Conservation (phyloP, 345 rosid species). For the Mercurialis annua region DNA sequence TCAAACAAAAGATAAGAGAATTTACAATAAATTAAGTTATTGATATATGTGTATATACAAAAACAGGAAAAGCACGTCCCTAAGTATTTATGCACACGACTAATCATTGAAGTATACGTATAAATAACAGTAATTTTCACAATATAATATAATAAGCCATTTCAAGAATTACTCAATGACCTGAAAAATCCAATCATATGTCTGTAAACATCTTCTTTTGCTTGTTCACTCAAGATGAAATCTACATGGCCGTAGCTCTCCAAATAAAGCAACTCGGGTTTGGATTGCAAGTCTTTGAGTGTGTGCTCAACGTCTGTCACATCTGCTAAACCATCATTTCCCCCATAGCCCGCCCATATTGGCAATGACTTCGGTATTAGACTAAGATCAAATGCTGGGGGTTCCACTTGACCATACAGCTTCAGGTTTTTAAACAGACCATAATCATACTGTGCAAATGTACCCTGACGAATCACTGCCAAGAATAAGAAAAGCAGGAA, state of each 20-base stretch:
- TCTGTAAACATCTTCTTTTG: slow-evolving; percentile 55
- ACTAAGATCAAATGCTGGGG: slow-evolving; percentile 66
- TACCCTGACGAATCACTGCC: slow-evolving; percentile 91
- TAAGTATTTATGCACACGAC: slow-evolving; percentile 20
- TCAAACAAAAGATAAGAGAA: no score
- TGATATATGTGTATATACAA: not conserved
- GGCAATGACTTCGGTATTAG: slow-evolving; percentile 66
- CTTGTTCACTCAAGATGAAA: slow-evolving; percentile 25
- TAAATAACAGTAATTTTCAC: not conserved
- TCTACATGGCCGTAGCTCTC: slow-evolving; percentile 29
- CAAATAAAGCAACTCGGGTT: slow-evolving; percentile 64
- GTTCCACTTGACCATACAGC: slow-evolving; percentile 50
- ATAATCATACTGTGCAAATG: slow-evolving; percentile 68
- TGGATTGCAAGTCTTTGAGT: slow-evolving; percentile 45
- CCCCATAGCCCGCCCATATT: slow-evolving; percentile 90
- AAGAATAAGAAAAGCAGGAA: not conserved
- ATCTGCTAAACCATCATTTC: slow-evolving; percentile 70
- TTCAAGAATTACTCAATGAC: slow-evolving; percentile 43
- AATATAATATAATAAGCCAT: slow-evolving; percentile 3
- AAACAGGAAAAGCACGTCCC: not conserved
- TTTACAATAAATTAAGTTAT: no score
- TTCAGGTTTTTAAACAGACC: slow-evolving; percentile 61
- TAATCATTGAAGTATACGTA: not conserved
- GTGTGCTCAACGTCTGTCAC: slow-evolving; percentile 60
- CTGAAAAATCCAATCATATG: slow-evolving; percentile 64